Percentiles rank a stretch among this genome's conserved stretches.
Evolutionary conservation across 2,329 filamentous ascomycete species (phyloP).

Genomic region (Apiospora saccharicola): DNA sequence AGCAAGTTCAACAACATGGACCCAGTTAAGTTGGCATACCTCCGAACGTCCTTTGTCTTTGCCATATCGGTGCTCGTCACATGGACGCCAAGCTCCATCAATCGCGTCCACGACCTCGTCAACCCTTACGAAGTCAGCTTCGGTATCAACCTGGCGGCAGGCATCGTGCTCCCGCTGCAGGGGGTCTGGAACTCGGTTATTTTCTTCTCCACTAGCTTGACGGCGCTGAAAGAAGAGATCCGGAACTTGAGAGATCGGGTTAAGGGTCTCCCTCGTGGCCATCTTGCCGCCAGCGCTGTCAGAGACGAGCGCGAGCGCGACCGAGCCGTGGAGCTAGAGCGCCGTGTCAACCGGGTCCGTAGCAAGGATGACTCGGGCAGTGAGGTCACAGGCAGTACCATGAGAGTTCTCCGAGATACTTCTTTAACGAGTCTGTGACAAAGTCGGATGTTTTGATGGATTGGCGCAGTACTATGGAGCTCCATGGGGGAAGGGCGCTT

Average conservation of each 20-base stretch:
- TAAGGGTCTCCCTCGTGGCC: constrained; percentile 39
- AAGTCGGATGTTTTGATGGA: neutral
- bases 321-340: constrained; percentile 36
- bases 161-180: constrained; percentile 77
- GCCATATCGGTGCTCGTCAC: constrained; percentile 67
- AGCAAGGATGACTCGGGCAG: constrained; percentile 32
- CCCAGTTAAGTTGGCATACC: constrained; percentile 66
- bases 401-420: constrained; percentile 36
- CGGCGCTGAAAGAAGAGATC: constrained; percentile 46
- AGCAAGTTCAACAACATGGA: constrained; percentile 53
- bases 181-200: constrained; percentile 84
- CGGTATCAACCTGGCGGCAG: constrained; percentile 72
- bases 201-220: constrained; percentile 72
- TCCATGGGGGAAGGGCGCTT: neutral
- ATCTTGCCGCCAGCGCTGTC: constrained; percentile 37
- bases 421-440: constrained; percentile 31
- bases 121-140: constrained; percentile 62
- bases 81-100: constrained; percentile 74
- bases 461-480: neutral
- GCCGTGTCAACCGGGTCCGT: constrained; percentile 7
- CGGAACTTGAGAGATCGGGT: constrained; percentile 31
- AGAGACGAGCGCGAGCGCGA: constrained; percentile 39
- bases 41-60: constrained; percentile 68
- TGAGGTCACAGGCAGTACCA: constrained; percentile 33
- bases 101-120: constrained; percentile 74